These are phyloP conservation scores for Nakazawaea sp. DNA, from an alignment of 805 yeast species.

Conservation along the genomic window DNA sequence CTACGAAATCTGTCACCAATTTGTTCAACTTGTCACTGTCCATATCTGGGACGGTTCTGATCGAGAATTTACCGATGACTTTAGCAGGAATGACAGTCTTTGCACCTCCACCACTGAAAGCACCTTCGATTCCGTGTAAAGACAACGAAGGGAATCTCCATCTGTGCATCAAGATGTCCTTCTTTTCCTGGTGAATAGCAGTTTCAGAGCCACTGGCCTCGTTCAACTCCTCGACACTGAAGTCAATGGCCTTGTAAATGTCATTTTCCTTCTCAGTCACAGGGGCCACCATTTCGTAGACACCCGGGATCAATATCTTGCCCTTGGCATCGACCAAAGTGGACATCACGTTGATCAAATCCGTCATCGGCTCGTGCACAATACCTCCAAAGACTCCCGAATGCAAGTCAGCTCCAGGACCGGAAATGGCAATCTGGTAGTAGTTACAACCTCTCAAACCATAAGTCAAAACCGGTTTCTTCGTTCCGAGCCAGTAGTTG, in stretches of 20 bases:
- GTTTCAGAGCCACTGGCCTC: slow-evolving; percentile 87
- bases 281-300: slow-evolving; percentile 92
- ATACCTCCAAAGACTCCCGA: slow-evolving; percentile 97
- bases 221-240: slow-evolving; percentile 75
- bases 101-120: slow-evolving; percentile 91
- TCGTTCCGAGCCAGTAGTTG: slow-evolving; percentile 98
- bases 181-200: slow-evolving; percentile 66
- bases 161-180: slow-evolving; percentile 90
- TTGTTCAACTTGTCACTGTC: slow-evolving; percentile 73
- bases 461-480: slow-evolving; percentile 93
- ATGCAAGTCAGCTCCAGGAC: slow-evolving; percentile 97
- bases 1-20: slow-evolving; percentile 65
- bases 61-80: slow-evolving; percentile 91
- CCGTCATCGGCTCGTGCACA: slow-evolving; percentile 96
- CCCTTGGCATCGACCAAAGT: slow-evolving; percentile 78
- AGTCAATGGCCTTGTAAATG: slow-evolving; percentile 82
- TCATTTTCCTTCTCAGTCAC: slow-evolving; percentile 73
- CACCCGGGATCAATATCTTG: slow-evolving; percentile 79
- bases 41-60: slow-evolving; percentile 95
- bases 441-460: slow-evolving; percentile 97
- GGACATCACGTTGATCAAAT: slow-evolving; percentile 71
- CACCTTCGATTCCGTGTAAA: slow-evolving; percentile 96
- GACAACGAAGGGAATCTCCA: slow-evolving; percentile 98
- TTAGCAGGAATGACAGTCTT: slow-evolving; percentile 97
- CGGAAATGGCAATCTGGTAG: slow-evolving; percentile 74